Conservation (phyloP, 306 rosid genomes). For the Ormosia semicastrata region DNA sequence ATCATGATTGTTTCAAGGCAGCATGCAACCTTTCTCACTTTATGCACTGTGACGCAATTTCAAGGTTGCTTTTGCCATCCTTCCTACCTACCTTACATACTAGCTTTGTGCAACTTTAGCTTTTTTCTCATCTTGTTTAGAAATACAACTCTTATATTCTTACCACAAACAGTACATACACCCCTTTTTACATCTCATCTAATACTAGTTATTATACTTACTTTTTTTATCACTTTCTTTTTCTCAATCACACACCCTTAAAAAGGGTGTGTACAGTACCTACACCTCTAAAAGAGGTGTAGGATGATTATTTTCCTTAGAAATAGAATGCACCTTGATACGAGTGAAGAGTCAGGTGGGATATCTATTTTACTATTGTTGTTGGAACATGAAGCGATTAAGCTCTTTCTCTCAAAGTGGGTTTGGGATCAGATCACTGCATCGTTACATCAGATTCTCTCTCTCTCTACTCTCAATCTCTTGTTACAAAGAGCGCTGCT, state of each 20-base stretch:
- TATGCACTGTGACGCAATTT: neutral
- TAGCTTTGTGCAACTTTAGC: neutral
- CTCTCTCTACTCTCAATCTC: neutral
- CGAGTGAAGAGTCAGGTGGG: neutral
- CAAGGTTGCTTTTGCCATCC: neutral
- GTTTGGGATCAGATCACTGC: neutral
- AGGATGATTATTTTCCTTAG: too few relatives aligned
- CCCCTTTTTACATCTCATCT: too few relatives aligned
- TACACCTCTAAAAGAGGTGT: too few relatives aligned
- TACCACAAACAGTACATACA: too few relatives aligned
- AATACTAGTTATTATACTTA: too few relatives aligned
- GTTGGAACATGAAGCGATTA: constrained; percentile 37
- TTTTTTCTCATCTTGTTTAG: neutral
- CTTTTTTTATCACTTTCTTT: too few relatives aligned
- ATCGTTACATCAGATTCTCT: constrained; percentile 27
- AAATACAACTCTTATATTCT: too few relatives aligned
- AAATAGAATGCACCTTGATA: neutral
- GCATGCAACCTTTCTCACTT: neutral
- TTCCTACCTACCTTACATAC: neutral
- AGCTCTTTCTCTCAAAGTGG: constrained; percentile 33
- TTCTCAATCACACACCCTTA: too few relatives aligned
- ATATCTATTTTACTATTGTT: neutral
- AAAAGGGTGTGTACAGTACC: too few relatives aligned
- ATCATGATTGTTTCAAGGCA: too few relatives aligned
- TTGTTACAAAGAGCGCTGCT: neutral